Evolutionary conservation across 129 eudicot genomes (phyloP), one percentile per base, ranked within the genome.

Genomic region (Kitagawia praeruptora): DNA sequence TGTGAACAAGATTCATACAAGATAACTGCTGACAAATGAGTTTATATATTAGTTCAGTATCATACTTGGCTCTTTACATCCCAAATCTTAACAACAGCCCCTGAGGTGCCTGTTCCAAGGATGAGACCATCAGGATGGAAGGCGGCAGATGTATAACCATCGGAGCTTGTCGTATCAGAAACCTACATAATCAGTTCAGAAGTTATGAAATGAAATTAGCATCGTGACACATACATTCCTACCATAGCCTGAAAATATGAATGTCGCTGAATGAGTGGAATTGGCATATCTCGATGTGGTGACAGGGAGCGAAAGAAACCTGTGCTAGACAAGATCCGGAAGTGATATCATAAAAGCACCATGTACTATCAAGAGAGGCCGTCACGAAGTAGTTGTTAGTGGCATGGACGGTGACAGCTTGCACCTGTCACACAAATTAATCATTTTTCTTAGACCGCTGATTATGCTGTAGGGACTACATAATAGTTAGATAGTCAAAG

Each of bases 101-200:
- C 96, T 45, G 98, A 85, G 49, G 98, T 95, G 83, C 98, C 98
- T 14, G 96, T 90, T 85, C 98, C 98, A n/a, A 95, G 90, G 86
- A 95, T 95, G 70, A 95, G 96, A 82, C 98, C 98, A 85, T 95
- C 98, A 46, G 98, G 98, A 84, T 95, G 98, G 85, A 95, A 95
- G 66, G 98, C 92, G 53, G 98, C 98, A 87, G 96, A 90, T 61
- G 98, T 92, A 79, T 92, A 95, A 39, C 98, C 98, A 41, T 88
- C 91, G 3, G 94, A 82, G 46, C 71, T 89, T 49, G 98, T 86
- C 70, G 91, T 67, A 80, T 95, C 98, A 40, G 88, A 88, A 76
- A 95, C 98, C 98, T 95, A 81, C 80, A 85, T 25, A 80, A 66
- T 46, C 41, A 75, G 61, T 14, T 21, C 69, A 76, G 66, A 51